phyloP scores from a whole-genome alignment of 176 grass and related monocot species.

The Oryza rufipogon region DNA sequence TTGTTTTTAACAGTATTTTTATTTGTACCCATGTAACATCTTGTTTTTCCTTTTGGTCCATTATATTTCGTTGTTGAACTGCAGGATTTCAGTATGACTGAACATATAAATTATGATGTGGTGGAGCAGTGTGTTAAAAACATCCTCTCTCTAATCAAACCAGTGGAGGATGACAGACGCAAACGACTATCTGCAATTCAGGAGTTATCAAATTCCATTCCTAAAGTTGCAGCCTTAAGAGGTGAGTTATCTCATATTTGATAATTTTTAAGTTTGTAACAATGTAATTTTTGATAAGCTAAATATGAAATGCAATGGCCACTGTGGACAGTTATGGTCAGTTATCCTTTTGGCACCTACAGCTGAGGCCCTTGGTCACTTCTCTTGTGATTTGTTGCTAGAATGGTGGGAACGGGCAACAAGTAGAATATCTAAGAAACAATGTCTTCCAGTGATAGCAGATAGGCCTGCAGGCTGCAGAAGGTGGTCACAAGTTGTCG shows the following conservation, averaged over 20 bases:
- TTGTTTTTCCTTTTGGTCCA: not conserved
- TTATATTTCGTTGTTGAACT: conserved; percentile 10
- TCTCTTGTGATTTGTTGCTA: not conserved
- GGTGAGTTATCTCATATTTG: conserved; percentile 43
- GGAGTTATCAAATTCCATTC: conserved; percentile 60
- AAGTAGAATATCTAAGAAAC: not conserved
- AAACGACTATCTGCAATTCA: conserved; percentile 54
- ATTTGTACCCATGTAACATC: not conserved
- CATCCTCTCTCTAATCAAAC: conserved; percentile 74
- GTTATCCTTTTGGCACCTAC: not conserved
- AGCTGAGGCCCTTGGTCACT: not conserved
- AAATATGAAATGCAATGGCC: not conserved
- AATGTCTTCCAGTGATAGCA: not conserved
- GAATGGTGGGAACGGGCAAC: not conserved
- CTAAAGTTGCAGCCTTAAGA: conserved; percentile 39
- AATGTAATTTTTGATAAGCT: conserved; percentile 27
- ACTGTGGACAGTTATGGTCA: not conserved
- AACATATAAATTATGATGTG: conserved; percentile 30
- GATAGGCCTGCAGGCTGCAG: not conserved
- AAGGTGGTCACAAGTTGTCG: not conserved
- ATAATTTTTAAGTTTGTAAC: not conserved
- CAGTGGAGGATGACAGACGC: conserved; percentile 51
- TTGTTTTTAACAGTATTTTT: not conserved
- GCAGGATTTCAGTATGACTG: conserved; percentile 49
- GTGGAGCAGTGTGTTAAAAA: conserved; percentile 56